A percentile compares a stretch with the other conserved stretches of the same genome.
phyloP scores from a whole-genome alignment of 192 early-diverging fungal species.

The Martensiomyces pterosporus region DNA sequence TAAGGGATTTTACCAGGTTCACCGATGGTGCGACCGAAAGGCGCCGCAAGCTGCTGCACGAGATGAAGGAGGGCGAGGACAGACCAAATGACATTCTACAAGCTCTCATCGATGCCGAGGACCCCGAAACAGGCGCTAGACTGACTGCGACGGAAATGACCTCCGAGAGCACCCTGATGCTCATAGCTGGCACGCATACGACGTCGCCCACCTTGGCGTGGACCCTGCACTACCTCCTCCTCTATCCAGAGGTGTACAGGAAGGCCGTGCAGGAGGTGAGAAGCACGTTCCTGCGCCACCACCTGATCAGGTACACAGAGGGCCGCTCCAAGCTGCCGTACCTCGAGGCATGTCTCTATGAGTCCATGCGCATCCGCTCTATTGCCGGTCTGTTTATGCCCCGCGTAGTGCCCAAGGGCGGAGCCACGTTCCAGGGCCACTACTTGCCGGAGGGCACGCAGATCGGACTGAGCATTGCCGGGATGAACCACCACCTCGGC shows the following conservation, averaged over 20 bases:
- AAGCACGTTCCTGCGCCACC: background rate
- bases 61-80: background rate
- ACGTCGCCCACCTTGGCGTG: background rate
- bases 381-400: background rate
- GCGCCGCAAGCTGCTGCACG: background rate
- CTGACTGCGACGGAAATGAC: background rate
- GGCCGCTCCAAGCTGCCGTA: conserved; percentile 2
- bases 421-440: background rate
- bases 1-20: too few species aligned
- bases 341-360: conserved; percentile 3
- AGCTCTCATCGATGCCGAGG: background rate
- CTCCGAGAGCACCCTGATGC: background rate
- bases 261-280: background rate
- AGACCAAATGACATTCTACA: background rate
- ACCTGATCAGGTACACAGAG: background rate
- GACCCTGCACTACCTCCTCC: background rate
- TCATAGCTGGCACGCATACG: background rate
- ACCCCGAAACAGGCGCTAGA: background rate
- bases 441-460: conserved; percentile 1
- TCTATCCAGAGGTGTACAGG: background rate
- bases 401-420: conserved; percentile 3
- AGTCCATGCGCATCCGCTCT: conserved; percentile 3
- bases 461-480: background rate
- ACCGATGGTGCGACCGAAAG: background rate
- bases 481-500: background rate